These are phyloP conservation scores for Diversispora epigaea DNA, from an alignment of 192 early-diverging fungal species.

Conservation along the genomic window DNA sequence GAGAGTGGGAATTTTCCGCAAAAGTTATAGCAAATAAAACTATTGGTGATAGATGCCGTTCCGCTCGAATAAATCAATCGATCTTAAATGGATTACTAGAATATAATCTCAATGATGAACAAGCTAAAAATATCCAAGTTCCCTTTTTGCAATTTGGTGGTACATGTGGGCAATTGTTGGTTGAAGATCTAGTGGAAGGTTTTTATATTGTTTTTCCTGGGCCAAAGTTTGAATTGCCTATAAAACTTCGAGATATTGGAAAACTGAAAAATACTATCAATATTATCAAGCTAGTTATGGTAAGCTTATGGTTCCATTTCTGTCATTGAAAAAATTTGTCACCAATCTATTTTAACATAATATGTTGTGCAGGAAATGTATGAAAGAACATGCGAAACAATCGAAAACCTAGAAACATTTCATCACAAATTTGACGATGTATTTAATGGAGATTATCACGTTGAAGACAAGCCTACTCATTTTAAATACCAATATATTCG, in stretches of 20 bases:
- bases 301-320: slow-evolving; percentile 22
- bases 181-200: slow-evolving; percentile 23
- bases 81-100: slow-evolving; percentile 34
- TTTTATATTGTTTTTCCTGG: slow-evolving; percentile 31
- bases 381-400: neutral
- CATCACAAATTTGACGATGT: slow-evolving; percentile 14
- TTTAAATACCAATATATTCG: slow-evolving; percentile 23
- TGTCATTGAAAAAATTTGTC: slow-evolving; percentile 17
- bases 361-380: neutral
- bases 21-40: neutral
- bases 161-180: slow-evolving; percentile 25
- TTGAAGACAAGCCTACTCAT: slow-evolving; percentile 8
- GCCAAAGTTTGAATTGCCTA: slow-evolving; percentile 25
- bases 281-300: slow-evolving; percentile 22
- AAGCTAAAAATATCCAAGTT: slow-evolving; percentile 25
- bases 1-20: slow-evolving; percentile 33
- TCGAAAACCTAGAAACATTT: slow-evolving; percentile 7
- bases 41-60: slow-evolving; percentile 15
- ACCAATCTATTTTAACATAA: slow-evolving; percentile 12
- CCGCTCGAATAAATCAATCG: slow-evolving; percentile 21
- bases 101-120: slow-evolving; percentile 22
- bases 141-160: slow-evolving; percentile 35
- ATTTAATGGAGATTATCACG: slow-evolving; percentile 12
- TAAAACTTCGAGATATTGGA: slow-evolving; percentile 13
- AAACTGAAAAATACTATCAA: slow-evolving; percentile 10